These are phyloP conservation scores for Colletotrichum truncatum DNA, from an alignment of 2,329 filamentous ascomycete species.

Conservation along the genomic window DNA sequence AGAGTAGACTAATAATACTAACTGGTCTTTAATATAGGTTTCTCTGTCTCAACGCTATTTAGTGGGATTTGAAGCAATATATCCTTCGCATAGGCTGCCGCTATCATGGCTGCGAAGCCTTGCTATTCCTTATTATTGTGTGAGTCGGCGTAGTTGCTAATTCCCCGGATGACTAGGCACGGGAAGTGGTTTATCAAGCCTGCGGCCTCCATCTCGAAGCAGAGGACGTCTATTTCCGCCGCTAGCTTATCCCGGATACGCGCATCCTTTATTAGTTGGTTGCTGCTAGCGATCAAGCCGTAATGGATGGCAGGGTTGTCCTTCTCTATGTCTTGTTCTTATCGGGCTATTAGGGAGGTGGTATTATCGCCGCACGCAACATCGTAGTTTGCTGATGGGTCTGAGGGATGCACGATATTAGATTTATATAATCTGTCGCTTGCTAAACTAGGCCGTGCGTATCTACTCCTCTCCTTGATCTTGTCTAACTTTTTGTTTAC, in stretches of 20 bases:
- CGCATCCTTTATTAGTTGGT: slow-evolving; percentile 33
- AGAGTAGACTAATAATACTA: background rate
- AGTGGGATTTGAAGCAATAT: slow-evolving; percentile 28
- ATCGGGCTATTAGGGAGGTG: no score
- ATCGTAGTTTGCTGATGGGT: no score
- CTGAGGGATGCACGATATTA: no score
- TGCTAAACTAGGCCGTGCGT: background rate
- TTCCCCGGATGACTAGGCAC: slow-evolving; percentile 43
- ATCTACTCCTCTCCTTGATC: background rate
- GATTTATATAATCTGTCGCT: no score
- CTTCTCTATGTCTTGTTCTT: no score
- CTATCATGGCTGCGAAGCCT: slow-evolving; percentile 38
- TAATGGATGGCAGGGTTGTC: no score
- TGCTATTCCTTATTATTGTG: slow-evolving; percentile 43
- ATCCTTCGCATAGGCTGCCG: slow-evolving; percentile 40
- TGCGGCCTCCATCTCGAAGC: slow-evolving; percentile 45
- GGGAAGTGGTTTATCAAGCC: no score
- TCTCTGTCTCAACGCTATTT: no score
- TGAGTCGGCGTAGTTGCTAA: slow-evolving; percentile 45
- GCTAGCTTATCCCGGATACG: slow-evolving; percentile 5
- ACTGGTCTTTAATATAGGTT: background rate
- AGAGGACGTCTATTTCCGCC: slow-evolving; percentile 36
- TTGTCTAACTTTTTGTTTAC: background rate
- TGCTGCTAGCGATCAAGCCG: no score
- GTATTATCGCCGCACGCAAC: no score